Evolutionary conservation across 176 grass and related monocot genomes (phyloP), one percentile per base, ranked within the genome.

Genomic region (Carex cristatella): DNA sequence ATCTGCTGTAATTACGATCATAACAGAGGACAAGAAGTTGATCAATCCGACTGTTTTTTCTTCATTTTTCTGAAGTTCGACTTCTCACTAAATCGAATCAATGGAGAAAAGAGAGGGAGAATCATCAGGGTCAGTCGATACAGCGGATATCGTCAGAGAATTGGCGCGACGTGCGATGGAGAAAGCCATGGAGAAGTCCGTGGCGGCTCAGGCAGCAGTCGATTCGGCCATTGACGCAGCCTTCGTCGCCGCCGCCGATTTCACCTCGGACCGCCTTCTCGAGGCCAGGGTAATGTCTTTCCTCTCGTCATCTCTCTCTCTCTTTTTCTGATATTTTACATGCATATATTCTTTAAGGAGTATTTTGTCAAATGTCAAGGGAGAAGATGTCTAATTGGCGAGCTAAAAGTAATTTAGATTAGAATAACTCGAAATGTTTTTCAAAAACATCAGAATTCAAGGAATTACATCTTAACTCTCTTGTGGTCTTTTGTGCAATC

Each of bases 221-320:
- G 87, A 79, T 81, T 85, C 87, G 5, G 84, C 78, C 67, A 57
- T 65, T 11, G 49, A 72, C 13, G 58, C 87, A 1, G 84, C 84
- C 79, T 81, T 68, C 27, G 32, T 57, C 44, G 84, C 69, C 19
- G 69, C 38, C 60, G 60, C 72, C 11, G 81, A 81, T 12, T 86
- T 77, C 44, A 86, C 84, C 32, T 79, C 69, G 13, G 69, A 84
- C 23, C 61, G 48, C 46, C 18, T 90, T 33, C 60, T 74, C 1
- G 69, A 83, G 18, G 69, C 80, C 18, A 86, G 65, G 58, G 88
- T 86, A 90, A 64, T 30, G 23, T 23, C 2, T 1, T 28, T 15
- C 15, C n/a, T 14, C 48, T 75, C 19, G 51, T 4, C 13, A 13
- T 27, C 8, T 51, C 48, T 51, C 48, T 51, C 2, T 51, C 8